phyloP scores from a whole-genome alignment of 2,329 filamentous ascomycete genomes.

The Ceratocystis cubensis region DNA sequence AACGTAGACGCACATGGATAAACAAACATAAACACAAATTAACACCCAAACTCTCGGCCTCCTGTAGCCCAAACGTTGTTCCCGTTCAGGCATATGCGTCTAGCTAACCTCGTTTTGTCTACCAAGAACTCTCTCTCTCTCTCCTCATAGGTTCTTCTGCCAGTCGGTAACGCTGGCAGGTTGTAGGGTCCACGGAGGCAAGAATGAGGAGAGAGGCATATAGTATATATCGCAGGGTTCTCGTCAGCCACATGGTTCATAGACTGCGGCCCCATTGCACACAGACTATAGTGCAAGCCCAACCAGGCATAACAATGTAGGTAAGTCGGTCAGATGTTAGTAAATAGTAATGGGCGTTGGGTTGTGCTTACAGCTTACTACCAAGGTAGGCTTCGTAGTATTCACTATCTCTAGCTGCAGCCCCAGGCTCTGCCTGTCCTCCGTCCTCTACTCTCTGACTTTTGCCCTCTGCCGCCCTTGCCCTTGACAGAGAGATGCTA shows the following conservation, averaged over 20 bases:
- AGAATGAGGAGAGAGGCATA: not conserved
- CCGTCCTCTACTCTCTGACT: too few species aligned
- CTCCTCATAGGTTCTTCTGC: not conserved
- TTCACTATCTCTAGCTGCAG: too few species aligned
- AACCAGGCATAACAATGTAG: too few species aligned
- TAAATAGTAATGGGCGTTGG: not conserved
- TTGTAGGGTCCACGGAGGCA: not conserved
- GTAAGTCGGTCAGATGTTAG: not conserved
- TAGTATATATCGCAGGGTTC: not conserved
- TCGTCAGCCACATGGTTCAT: not conserved
- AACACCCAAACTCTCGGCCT: not conserved
- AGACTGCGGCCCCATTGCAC: not conserved
- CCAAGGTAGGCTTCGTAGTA: not conserved
- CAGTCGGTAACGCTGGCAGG: not conserved
- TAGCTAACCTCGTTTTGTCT: not conserved
- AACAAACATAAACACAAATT: not conserved
- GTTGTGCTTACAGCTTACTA: not conserved
- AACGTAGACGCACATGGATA: too few species aligned
- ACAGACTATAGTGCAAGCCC: not conserved
- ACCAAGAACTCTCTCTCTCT: too few species aligned
- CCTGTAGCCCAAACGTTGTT: not conserved
- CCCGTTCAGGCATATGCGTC: not conserved
- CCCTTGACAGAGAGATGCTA: not conserved
- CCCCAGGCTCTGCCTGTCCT: too few species aligned
- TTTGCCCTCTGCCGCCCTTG: not conserved